Evolutionary conservation across 805 yeast species (phyloP), one percentile per base, ranked within the genome.

Genomic region (Kodamaea sagamina): DNA sequence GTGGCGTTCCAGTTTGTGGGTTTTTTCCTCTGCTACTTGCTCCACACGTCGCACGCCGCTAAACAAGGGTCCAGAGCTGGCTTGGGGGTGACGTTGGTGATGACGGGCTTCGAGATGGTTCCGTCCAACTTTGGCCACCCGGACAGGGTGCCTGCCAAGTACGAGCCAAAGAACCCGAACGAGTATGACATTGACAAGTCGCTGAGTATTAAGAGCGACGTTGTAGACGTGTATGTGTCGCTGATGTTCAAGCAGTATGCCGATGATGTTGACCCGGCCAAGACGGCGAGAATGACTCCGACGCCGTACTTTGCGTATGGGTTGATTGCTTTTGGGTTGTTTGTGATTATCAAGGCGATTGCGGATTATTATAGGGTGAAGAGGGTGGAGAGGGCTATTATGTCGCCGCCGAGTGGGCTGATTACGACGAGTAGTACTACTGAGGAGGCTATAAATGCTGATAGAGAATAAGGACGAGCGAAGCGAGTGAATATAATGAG

Each of bases 1-100:
- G 76, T 88, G n/a, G 84, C 95, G 31, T 93, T 93, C 71, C 97
- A 92, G 64, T 87, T 86, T 61, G 84, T 92, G 24, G 99, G 99
- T 3, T 93, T 93, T 65, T 72, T 93, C 32, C 73, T 92, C 43
- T 90, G 98, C 6, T 93, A 90, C 59, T 68, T 92, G 35, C 71
- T 93, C 42, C 98, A 93, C 64, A 92, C 98, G 0, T 87, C 97
- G 2, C 99, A 93, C 61, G 97, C 98, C 4, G 96, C 97, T 3
- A 89, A 88, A 59, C 90, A 90, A 57, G 99, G 99, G 2, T 84
- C 97, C 1, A 73, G 96, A 48, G 86, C 92, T 13, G 99, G 99
- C 0, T 67, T 93, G 44, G 98, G 98, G 2, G 59, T 86, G 47
- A 89, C 96, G 0, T 77, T 93, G 49, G 71, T 92, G 41, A 79